A percentile compares a stretch with the other conserved stretches of the same genome.
These are phyloP conservation scores for Paratinospora sagittata DNA, from an alignment of 164 flowering plant species.

Conservation along the genomic window DNA sequence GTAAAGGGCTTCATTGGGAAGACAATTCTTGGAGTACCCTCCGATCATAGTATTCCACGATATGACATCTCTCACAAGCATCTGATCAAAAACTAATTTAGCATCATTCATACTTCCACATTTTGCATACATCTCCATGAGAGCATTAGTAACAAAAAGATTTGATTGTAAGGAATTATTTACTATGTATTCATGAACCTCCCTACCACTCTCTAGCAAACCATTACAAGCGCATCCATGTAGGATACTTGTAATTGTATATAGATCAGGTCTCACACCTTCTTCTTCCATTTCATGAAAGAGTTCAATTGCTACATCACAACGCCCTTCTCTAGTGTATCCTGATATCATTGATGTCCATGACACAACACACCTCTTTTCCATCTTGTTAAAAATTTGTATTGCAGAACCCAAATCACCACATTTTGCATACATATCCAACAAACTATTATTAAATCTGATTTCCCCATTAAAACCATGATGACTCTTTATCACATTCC, in stretches of 20 bases:
- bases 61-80: conserved; percentile 10
- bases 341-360: conserved; percentile 19
- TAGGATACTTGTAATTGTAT: conserved; percentile 14
- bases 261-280: conserved; percentile 15
- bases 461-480: conserved; percentile 4
- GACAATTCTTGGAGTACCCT: conserved; percentile 16
- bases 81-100: conserved; percentile 12
- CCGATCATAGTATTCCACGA: conserved; percentile 20
- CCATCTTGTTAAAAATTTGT: conserved; percentile 10
- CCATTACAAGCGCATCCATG: conserved; percentile 14
- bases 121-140: conserved; percentile 18
- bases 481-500: conserved; percentile 10
- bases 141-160: conserved; percentile 16
- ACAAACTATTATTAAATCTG: conserved; percentile 6
- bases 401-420: conserved; percentile 12
- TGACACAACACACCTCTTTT: conserved; percentile 14
- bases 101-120: conserved; percentile 15
- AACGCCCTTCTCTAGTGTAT: conserved; percentile 16
- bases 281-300: conserved; percentile 13
- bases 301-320: conserved; percentile 10
- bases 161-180: conserved; percentile 8
- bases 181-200: conserved; percentile 13
- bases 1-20: conserved; percentile 15
- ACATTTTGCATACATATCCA: conserved; percentile 19
- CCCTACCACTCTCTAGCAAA: conserved; percentile 12